These are phyloP conservation scores for Boletus smithii DNA, from an alignment of 1,284 basidiomycete genomes.

Conservation along the genomic window DNA sequence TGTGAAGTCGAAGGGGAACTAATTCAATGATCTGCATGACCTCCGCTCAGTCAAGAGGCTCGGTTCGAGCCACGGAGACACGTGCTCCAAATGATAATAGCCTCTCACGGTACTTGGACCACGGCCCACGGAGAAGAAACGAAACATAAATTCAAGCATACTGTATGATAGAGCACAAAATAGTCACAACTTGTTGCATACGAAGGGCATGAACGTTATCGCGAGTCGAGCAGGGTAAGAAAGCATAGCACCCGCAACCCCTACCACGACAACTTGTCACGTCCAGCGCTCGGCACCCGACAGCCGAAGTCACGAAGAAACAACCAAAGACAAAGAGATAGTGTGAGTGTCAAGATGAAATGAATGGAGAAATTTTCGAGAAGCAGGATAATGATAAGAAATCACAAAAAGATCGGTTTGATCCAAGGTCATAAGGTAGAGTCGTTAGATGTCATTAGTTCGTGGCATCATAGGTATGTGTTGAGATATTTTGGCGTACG, in stretches of 20 bases:
- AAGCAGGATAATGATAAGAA: conserved; percentile 30
- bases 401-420: conserved; percentile 3
- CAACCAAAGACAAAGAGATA: background rate
- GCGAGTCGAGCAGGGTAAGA: background rate
- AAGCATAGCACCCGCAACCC: background rate
- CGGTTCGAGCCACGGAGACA: no score
- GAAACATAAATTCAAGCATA: conserved; percentile 26
- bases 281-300: background rate
- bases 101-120: no score
- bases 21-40: no score
- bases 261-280: background rate
- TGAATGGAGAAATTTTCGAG: background rate
- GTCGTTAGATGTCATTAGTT: conserved; percentile 18
- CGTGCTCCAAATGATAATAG: no score
- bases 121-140: no score
- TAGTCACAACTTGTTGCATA: background rate
- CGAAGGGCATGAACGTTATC: background rate
- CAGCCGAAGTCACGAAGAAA: background rate
- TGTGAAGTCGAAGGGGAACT: no score
- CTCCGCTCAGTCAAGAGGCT: no score
- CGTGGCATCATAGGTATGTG: background rate
- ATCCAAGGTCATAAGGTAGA: conserved; percentile 19
- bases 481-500: background rate
- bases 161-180: conserved; percentile 7
- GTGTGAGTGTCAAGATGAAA: background rate